Evolutionary conservation across 169 alveolate genomes (phyloP).

Genomic region (Theileria orientalis): DNA sequence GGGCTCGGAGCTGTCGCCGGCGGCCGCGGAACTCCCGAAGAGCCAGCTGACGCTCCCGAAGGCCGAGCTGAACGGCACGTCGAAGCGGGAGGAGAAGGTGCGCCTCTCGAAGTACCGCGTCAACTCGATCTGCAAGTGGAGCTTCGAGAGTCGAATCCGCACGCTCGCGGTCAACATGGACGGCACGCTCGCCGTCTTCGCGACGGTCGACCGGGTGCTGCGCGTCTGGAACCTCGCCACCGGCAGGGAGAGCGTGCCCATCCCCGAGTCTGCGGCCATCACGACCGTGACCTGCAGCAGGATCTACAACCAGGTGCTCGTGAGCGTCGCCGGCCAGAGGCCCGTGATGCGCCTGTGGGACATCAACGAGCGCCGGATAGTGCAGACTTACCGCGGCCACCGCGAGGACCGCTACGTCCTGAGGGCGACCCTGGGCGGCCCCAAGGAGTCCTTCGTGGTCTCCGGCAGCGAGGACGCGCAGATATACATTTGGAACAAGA

Average conservation of each 20-base stretch:
- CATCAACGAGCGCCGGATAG: constrained; percentile 64
- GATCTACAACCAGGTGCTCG: constrained; percentile 68
- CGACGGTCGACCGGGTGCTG: constrained; percentile 65
- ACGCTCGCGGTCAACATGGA: constrained; percentile 61
- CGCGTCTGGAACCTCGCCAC: constrained; percentile 61
- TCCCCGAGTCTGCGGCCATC: constrained; percentile 70
- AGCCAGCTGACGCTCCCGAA: not conserved
- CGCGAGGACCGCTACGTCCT: constrained; percentile 79
- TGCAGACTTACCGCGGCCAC: constrained; percentile 84
- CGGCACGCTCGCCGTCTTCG: constrained; percentile 67
- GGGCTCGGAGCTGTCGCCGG: not conserved
- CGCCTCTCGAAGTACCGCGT: constrained; percentile 41
- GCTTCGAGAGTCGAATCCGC: constrained; percentile 64
- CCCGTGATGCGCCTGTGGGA: constrained; percentile 81
- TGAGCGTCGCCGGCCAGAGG: constrained; percentile 70
- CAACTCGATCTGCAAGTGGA: constrained; percentile 52
- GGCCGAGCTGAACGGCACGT: not conserved
- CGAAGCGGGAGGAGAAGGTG: not conserved
- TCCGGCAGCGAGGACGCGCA: constrained; percentile 86
- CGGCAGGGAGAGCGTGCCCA: constrained; percentile 51
- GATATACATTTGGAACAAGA: constrained; percentile 83
- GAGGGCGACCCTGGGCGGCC: constrained; percentile 83
- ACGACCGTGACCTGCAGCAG: constrained; percentile 67
- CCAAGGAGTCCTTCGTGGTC: constrained; percentile 75
- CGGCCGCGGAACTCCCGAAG: not conserved